Conservation (phyloP, 305 asterid genomes). For the Coffea humblotiana region DNA sequence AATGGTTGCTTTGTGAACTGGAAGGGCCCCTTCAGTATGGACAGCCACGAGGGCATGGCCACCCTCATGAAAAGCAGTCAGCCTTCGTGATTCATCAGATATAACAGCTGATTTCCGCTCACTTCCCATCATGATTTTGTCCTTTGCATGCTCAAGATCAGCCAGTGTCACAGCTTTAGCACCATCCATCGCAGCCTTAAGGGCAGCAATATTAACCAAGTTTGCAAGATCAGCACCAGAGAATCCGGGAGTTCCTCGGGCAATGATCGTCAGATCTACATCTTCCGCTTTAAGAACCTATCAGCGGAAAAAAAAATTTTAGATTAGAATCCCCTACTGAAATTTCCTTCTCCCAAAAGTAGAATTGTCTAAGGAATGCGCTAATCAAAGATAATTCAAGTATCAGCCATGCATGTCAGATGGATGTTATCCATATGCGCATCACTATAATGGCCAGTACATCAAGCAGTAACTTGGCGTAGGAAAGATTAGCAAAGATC, state of each 20-base stretch:
- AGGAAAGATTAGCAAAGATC: background rate
- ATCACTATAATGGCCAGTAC: background rate
- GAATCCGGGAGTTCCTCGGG: constrained; percentile 95
- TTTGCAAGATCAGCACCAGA: constrained; percentile 98
- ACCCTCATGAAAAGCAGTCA: constrained; percentile 94
- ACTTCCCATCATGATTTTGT: constrained; percentile 96
- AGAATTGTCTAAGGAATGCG: background rate
- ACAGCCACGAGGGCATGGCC: constrained; percentile 97
- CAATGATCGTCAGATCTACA: constrained; percentile 78
- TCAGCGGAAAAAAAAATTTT: background rate
- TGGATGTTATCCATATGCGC: background rate
- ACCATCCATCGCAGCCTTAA: constrained; percentile 97
- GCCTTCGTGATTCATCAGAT: constrained; percentile 75
- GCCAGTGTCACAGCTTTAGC: constrained; percentile 78
- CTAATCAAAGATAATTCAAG: background rate
- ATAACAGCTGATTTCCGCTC: constrained; percentile 95
- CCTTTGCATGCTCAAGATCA: constrained; percentile 93
- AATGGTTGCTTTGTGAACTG: constrained; percentile 94
- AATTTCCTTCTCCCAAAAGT: background rate
- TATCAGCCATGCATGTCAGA: background rate
- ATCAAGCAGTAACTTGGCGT: background rate
- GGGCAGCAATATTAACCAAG: constrained; percentile 85
- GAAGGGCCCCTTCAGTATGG: constrained; percentile 83
- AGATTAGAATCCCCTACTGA: background rate
- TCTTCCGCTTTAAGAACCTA: constrained; percentile 92